These are phyloP conservation scores for Debaryomyces prosopidis DNA, from an alignment of 805 yeast genomes.

Conservation along the genomic window DNA sequence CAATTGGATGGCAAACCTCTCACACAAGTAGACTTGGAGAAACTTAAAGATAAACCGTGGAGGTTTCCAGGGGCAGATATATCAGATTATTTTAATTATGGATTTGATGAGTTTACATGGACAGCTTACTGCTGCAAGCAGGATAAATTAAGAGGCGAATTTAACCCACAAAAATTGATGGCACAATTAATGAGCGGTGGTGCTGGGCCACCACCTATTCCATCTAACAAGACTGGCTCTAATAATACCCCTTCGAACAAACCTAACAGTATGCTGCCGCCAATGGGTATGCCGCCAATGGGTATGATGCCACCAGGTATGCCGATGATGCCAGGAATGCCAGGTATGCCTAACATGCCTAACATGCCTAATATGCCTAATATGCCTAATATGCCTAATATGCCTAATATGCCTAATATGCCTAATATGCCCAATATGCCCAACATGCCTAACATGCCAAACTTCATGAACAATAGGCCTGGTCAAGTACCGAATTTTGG, in stretches of 20 bases:
- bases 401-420: constrained; percentile 23
- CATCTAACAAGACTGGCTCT: constrained; percentile 5
- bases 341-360: constrained; percentile 13
- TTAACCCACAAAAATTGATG: constrained; percentile 78
- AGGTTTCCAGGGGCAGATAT: constrained; percentile 95
- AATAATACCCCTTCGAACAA: constrained; percentile 8
- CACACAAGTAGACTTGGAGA: constrained; percentile 76
- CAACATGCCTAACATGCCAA: constrained; percentile 22
- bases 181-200: constrained; percentile 52
- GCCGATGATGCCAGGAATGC: constrained; percentile 24
- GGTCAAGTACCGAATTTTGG: constrained; percentile 7
- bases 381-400: constrained; percentile 27
- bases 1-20: constrained; percentile 78
- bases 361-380: constrained; percentile 20
- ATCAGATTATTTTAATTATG: constrained; percentile 93
- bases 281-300: constrained; percentile 24
- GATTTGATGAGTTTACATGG: constrained; percentile 97
- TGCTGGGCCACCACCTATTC: constrained; percentile 16
- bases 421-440: constrained; percentile 20
- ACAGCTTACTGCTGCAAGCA: constrained; percentile 86
- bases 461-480: constrained; percentile 17
- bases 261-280: constrained; percentile 20
- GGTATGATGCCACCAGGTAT: constrained; percentile 11
- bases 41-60: constrained; percentile 95
- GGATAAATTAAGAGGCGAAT: constrained; percentile 76